These are phyloP conservation scores for Fusarium liriodendri DNA, from an alignment of 2,329 filamentous ascomycete species.

Conservation along the genomic window DNA sequence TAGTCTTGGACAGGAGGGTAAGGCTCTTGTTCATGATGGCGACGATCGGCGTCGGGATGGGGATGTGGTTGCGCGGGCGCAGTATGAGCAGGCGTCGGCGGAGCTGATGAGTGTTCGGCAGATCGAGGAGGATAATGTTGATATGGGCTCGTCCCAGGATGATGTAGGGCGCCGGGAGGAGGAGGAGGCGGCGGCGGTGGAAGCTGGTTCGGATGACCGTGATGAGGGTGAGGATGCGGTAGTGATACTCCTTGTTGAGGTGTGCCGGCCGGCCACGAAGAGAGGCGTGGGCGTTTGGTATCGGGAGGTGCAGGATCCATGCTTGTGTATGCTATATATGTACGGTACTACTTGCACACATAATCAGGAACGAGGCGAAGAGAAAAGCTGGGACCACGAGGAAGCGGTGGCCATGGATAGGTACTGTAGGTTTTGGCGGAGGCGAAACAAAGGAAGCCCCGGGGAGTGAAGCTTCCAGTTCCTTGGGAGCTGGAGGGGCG, in stretches of 20 bases:
- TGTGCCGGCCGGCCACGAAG: slow-evolving; percentile 61
- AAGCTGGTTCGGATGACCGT: slow-evolving; percentile 42
- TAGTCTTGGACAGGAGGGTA: slow-evolving; percentile 67
- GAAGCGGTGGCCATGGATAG: slow-evolving; percentile 50
- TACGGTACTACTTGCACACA: slow-evolving; percentile 50
- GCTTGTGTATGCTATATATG: slow-evolving; percentile 56
- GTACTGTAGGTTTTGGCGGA: slow-evolving; percentile 39
- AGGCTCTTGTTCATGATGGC: slow-evolving; percentile 67
- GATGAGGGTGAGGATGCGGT: slow-evolving; percentile 50
- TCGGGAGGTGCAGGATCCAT: slow-evolving; percentile 72
- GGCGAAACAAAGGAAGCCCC: slow-evolving; percentile 42
- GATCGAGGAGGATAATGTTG: slow-evolving; percentile 53
- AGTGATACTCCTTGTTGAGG: slow-evolving; percentile 61
- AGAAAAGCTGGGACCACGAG: slow-evolving; percentile 53
- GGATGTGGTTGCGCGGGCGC: slow-evolving; percentile 48
- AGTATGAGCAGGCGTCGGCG: slow-evolving; percentile 44
- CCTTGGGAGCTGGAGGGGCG: slow-evolving; percentile 43
- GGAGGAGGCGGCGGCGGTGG: slow-evolving; percentile 44
- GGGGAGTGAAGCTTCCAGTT: slow-evolving; percentile 46
- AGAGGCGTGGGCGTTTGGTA: slow-evolving; percentile 68
- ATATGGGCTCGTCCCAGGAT: slow-evolving; percentile 52
- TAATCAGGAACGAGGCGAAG: slow-evolving; percentile 51
- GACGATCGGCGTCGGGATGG: slow-evolving; percentile 62
- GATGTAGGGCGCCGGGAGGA: slow-evolving; percentile 43
- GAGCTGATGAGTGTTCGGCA: slow-evolving; percentile 47